Evolutionary conservation across 2,329 filamentous ascomycete genomes (phyloP).

Genomic region (Talaromyces sp.): DNA sequence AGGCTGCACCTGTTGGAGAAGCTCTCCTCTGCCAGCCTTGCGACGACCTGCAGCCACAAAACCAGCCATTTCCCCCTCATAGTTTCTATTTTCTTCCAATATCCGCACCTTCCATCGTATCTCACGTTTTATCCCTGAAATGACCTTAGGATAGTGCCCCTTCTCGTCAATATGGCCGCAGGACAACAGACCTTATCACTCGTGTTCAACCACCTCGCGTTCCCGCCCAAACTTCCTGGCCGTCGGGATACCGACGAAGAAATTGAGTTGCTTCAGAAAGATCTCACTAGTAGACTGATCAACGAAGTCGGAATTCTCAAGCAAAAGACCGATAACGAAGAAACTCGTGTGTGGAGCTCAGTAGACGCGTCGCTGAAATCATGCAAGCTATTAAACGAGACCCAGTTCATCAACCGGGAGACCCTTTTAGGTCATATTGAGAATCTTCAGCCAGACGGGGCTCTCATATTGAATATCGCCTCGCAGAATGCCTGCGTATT

Average conservation of each 20-base stretch:
- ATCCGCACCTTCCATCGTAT: not conserved
- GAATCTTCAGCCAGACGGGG: slow-evolving; percentile 20
- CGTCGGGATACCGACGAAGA: not conserved
- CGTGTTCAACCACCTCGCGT: not conserved
- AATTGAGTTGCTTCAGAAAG: not conserved
- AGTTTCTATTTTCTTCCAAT: not conserved
- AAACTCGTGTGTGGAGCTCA: not conserved
- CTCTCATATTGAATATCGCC: slow-evolving; percentile 41
- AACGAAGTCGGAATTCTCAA: not conserved
- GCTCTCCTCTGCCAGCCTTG: not conserved
- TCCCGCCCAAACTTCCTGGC: slow-evolving; percentile 2
- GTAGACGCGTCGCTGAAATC: slow-evolving; percentile 9
- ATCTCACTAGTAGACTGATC: not conserved
- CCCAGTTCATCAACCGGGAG: slow-evolving; percentile 15
- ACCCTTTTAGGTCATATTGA: slow-evolving; percentile 14
- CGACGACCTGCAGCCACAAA: not conserved
- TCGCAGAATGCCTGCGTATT: slow-evolving; percentile 49
- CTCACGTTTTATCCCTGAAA: not conserved
- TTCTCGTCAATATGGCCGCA: not conserved
- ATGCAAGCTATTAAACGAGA: slow-evolving; percentile 14
- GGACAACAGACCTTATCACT: not conserved
- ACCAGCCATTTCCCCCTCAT: not conserved
- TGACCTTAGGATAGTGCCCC: not conserved
- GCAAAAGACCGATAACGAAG: not conserved
- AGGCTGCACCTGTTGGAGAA: too few relatives aligned